Base-by-base conservation (phyloP, 371 early-diverging fungal species). In the Umbelopsis sp. region DNA sequence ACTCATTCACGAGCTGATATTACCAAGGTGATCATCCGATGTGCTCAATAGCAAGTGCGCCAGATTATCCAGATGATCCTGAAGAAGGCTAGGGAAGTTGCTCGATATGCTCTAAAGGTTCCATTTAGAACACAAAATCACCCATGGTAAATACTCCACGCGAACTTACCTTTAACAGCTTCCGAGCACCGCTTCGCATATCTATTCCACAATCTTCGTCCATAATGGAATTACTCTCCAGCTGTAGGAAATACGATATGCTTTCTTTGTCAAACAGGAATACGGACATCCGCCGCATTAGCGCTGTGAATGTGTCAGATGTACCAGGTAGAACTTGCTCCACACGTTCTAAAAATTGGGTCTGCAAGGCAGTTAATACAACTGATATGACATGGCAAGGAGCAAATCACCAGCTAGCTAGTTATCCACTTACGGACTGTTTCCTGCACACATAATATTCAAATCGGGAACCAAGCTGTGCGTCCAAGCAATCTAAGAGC, bases 241-340 rank as follows among this genome's bases (percentile, higher is more conserved):
- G 72, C 76, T 77, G 41, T 75, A 37, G n/a, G 72, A 92, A 67
- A 67, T 70, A 63, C 63, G 92, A 79, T 29, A 93, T 72, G 63
- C 89, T 71, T 65, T 81, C 82, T 69, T 86, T 81, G 68, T 89
- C 86, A 64, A 93, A 76, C 12, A 90, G 71, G 5, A 88, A 86
- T 48, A 92, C 72, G 18, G 90, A 86, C 32, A 91, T 84, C 6
- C 91, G 83, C n/a, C 91, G 87, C 38, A 95, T 74, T 9, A 96
- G 74, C 10, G 91, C 74, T 4, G 86, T 80, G 32, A 95, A 92
- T 0, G 91, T 83, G 29, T 95, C 95, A 12, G 83, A 70, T 14
- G 86, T 68, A 7, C 76, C 83, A 8, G 91, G 83, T 4, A 88
- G 79, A 24, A 84, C 65, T 38, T 84, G 81, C 29, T 93, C 89